Percentiles rank a stretch among this genome's conserved stretches.
These are phyloP conservation scores for Cardiospermum halicacabum DNA, from an alignment of 345 rosid genomes.

Conservation along the genomic window DNA sequence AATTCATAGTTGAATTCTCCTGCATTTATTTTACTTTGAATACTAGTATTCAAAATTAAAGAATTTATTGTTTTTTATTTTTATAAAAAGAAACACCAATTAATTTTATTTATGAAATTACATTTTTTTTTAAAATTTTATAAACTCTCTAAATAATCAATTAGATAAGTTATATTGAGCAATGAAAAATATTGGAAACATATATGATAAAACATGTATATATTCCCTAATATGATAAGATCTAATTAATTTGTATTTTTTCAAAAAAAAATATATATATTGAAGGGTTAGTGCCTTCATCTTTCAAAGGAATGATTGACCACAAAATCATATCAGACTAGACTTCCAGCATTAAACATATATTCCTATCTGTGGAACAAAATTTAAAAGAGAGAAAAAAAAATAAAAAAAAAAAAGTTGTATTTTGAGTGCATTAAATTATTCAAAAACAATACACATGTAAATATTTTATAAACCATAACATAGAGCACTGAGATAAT, in stretches of 20 bases:
- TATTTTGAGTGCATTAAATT: not conserved
- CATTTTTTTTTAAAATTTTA: too few species aligned
- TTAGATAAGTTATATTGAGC: not conserved
- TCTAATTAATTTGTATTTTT: not conserved
- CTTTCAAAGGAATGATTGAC: conserved; percentile 10
- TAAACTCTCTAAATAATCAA: too few species aligned
- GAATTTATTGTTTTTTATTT: too few species aligned
- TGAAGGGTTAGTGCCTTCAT: not conserved
- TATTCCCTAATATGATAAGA: not conserved
- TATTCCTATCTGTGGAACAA: not conserved
- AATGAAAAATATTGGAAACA: not conserved
- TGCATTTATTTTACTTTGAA: too few species aligned
- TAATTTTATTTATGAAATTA: too few species aligned
- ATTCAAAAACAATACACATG: too few species aligned
- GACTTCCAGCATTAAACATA: not conserved
- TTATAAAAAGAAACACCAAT: too few species aligned
- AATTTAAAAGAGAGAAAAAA: not conserved
- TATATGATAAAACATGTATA: not conserved
- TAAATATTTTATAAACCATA: too few species aligned
- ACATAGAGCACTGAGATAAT: too few species aligned
- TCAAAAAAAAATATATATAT: not conserved
- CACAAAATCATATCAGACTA: conserved; percentile 4
- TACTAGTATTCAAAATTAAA: too few species aligned
- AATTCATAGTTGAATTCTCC: too few species aligned
- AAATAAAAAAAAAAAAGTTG: not conserved